phyloP scores from a whole-genome alignment of 495 filamentous ascomycete genomes.

The Annulohypoxylon maeteangense region DNA sequence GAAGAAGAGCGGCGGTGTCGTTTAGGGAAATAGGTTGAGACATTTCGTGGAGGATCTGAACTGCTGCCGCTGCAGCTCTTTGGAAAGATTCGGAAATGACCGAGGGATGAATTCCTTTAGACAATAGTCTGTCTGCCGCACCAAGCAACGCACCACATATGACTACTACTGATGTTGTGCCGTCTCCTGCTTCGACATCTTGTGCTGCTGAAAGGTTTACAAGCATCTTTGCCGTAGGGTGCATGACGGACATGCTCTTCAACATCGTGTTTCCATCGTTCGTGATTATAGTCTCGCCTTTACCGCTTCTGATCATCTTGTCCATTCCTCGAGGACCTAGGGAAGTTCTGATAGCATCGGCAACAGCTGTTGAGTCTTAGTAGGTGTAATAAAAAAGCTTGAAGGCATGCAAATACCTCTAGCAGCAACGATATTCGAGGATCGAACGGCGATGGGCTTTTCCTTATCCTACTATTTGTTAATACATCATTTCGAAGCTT shows the following conservation, averaged over 20 bases:
- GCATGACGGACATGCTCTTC: constrained; percentile 98
- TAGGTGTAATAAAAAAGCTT: constrained; percentile 1
- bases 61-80: constrained; percentile 86
- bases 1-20: constrained; percentile 89
- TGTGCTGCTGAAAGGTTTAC: constrained; percentile 96
- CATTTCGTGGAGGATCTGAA: constrained; percentile 93
- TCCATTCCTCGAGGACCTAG: constrained; percentile 79
- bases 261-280: constrained; percentile 99
- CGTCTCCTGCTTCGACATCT: constrained; percentile 98
- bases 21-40: constrained; percentile 90
- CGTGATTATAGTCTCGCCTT: constrained; percentile 97
- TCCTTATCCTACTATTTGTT: constrained; percentile 83
- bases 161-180: constrained; percentile 97
- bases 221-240: constrained; percentile 98
- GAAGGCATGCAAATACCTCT: constrained; percentile 70
- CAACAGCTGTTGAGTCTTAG: constrained; percentile 71
- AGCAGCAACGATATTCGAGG: constrained; percentile 94
- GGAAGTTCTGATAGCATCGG: constrained; percentile 92
- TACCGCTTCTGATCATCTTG: constrained; percentile 99
- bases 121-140: constrained; percentile 87
- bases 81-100: constrained; percentile 98
- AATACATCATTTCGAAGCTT: constrained; percentile 48
- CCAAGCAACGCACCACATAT: constrained; percentile 94
- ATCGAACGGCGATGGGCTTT: constrained; percentile 96
- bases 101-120: constrained; percentile 95